Evolutionary conservation across 179 eudicot species (phyloP), one percentile per base, ranked within the genome.

Genomic region (Dionaea muscipula): DNA sequence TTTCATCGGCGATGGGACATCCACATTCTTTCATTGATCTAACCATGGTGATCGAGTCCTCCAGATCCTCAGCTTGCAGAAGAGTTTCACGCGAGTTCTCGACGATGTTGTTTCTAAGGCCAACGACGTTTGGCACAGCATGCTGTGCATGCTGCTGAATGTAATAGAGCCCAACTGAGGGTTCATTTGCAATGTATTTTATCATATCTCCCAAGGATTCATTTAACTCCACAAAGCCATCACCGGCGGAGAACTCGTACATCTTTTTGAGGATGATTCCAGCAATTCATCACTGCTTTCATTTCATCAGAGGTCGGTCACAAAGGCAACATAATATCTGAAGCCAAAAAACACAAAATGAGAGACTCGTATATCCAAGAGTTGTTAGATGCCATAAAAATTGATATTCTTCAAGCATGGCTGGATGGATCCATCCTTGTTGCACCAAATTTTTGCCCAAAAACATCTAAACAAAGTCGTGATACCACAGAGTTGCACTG

Each of bases 81-180:
- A 64, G 59, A 51, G 77, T 72, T 66, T 80, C 85, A 33, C 60
- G 85, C 23, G 95, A 81, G 51, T 72, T 80, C 52, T 77, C 76
- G 7, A 5, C 39, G 47, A 77, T 44, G 4, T 74, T 73, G 51
- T 72, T 78, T 60, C 68, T 83, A 62, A 78, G 78, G 68, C 66
- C 78, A 37, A 86, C 49, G 21, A 87, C 73, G 68, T 80, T 90
- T 31, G 87, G 89, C 18, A 76, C 77, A 35, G 95, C 86, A 35
- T 77, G 73, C 59, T 82, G 86, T 40, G 82, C 74, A 64, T 90
- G 95, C 62, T 86, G 87, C 59, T 90, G 97, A 60, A 86, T 68
- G 57, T 81, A 90, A 73, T 72, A 84, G 54, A 86, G 78, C 41
- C 97, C 97, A 50, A 86, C 85, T 4, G 94, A 90, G 69, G 97